Evolutionary conservation across 495 filamentous ascomycete species (phyloP).

Genomic region (Pseudotulostoma volvatum): DNA sequence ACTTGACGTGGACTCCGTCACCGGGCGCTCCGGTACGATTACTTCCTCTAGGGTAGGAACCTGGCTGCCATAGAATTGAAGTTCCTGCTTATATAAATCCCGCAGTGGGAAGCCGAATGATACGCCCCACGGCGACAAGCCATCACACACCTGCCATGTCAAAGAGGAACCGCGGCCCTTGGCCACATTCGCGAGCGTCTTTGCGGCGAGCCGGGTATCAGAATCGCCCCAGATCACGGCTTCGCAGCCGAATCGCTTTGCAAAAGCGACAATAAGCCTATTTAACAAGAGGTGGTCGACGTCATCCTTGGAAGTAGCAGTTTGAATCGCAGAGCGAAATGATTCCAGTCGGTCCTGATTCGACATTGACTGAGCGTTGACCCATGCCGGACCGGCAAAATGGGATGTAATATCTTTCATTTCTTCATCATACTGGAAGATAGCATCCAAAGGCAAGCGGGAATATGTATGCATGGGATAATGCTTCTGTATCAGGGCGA

Average conservation of each 20-base stretch:
- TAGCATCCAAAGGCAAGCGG: conserved; percentile 37
- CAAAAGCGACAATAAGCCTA: conserved; percentile 48
- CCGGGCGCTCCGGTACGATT: conserved; percentile 25
- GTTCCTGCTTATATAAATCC: conserved; percentile 67
- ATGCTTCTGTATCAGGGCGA: conserved; percentile 21
- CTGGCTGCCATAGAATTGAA: conserved; percentile 43
- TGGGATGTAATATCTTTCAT: conserved; percentile 15
- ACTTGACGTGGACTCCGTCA: conserved; percentile 32
- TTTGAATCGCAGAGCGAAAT: conserved; percentile 42
- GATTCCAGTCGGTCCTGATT: conserved; percentile 30
- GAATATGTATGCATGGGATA: conserved; percentile 47
- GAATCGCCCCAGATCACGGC: conserved; percentile 69
- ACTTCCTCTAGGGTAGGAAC: conserved; percentile 35
- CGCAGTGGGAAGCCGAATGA: conserved; percentile 56
- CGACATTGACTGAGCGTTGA: conserved; percentile 15
- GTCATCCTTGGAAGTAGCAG: conserved; percentile 60
- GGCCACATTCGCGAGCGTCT: conserved; percentile 70
- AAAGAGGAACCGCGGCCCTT: conserved; percentile 76
- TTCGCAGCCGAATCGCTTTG: conserved; percentile 41
- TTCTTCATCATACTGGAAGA: conserved; percentile 29
- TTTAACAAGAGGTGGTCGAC: conserved; percentile 52
- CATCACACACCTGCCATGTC: conserved; percentile 69
- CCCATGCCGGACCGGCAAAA: conserved; percentile 13
- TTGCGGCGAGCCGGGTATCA: conserved; percentile 75
- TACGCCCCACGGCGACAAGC: conserved; percentile 41